phyloP scores from a whole-genome alignment of 495 filamentous ascomycete species.

The Podospora australis region DNA sequence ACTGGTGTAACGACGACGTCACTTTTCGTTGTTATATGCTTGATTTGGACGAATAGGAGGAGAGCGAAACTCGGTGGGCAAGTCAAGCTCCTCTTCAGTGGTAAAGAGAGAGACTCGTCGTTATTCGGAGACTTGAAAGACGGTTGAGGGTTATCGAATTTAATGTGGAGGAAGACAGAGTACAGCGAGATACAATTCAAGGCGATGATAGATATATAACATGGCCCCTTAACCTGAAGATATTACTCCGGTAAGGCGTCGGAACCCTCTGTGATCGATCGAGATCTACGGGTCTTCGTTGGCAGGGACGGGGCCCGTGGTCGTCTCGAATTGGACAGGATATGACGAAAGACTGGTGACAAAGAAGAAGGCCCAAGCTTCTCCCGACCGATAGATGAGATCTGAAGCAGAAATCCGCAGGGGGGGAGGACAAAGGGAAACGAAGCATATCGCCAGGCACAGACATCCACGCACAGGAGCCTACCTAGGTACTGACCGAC shows the following conservation, averaged over 20 bases:
- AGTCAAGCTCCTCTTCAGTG: too few relatives aligned
- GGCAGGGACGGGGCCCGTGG: slow-evolving; percentile 2
- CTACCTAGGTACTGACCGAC: too few relatives aligned
- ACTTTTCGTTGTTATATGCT: not conserved
- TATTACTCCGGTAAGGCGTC: not conserved
- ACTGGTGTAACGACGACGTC: not conserved
- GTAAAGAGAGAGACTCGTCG: too few relatives aligned
- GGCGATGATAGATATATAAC: not conserved
- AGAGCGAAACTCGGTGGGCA: too few relatives aligned
- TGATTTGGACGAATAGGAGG: too few relatives aligned
- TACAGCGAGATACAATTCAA: not conserved
- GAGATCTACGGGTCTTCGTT: not conserved
- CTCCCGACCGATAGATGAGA: not conserved
- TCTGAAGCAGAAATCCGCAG: too few relatives aligned
- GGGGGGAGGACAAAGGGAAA: not conserved
- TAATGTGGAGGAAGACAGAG: not conserved
- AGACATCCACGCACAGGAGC: not conserved
- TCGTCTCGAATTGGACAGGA: not conserved
- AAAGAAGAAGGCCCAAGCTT: slow-evolving; percentile 3
- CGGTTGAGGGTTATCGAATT: too few relatives aligned
- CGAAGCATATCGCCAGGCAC: slow-evolving; percentile 4
- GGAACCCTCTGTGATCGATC: not conserved
- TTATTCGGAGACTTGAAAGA: too few relatives aligned
- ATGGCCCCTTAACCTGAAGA: not conserved
- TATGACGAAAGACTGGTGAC: slow-evolving; percentile 3